Conservation (phyloP, 257 asterid species). For the Sherardia arvensis region DNA sequence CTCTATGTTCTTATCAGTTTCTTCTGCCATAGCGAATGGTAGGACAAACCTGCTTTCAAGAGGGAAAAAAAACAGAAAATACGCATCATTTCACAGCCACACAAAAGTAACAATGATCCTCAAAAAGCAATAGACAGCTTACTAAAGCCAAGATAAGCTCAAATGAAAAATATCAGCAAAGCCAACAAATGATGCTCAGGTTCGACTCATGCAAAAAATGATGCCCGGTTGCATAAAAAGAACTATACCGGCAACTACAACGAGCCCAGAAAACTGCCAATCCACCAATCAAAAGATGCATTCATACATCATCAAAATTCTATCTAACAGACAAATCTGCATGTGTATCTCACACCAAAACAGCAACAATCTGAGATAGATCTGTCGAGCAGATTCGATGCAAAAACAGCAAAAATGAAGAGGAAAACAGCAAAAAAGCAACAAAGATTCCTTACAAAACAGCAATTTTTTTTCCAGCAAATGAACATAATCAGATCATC, state of each 20-base stretch:
- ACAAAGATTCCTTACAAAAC: no score
- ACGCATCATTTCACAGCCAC: neutral
- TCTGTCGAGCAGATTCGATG: no score
- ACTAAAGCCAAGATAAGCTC: neutral
- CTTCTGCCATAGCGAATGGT: conserved; percentile 31
- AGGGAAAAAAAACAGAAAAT: neutral
- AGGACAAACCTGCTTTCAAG: conserved; percentile 45
- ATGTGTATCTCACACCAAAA: no score
- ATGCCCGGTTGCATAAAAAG: no score
- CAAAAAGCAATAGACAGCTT: no score
- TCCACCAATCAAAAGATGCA: neutral
- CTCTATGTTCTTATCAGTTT: neutral
- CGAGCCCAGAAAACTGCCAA: neutral
- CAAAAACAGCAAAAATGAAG: neutral
- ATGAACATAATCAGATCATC: neutral
- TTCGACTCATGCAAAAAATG: no score
- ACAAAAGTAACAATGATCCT: neutral
- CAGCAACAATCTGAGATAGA: no score
- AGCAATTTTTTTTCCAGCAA: neutral
- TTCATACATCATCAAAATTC: neutral
- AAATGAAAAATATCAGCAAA: neutral
- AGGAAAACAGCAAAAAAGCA: no score
- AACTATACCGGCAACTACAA: neutral
- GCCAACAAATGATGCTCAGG: no score
- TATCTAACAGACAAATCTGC: neutral